Evolutionary conservation across 2,329 filamentous ascomycete genomes (phyloP).

Genomic region (Aspergillus pseudoviridinutans): DNA sequence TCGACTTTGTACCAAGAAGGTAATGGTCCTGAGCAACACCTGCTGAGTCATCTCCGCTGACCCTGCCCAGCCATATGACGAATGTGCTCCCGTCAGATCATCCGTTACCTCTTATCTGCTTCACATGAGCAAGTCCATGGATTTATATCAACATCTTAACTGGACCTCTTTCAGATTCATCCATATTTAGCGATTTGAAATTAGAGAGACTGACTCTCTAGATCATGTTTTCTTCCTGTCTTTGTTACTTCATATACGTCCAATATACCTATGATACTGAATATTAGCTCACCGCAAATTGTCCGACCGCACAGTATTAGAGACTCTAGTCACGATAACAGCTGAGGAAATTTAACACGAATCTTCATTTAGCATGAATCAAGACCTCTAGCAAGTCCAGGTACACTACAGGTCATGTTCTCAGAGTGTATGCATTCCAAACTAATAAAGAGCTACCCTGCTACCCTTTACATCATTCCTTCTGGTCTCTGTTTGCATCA

Average conservation of each 20-base stretch:
- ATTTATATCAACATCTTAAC: not conserved
- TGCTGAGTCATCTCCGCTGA: constrained; percentile 38
- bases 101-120: constrained; percentile 5
- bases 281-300: constrained; percentile 1
- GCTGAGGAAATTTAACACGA: not conserved
- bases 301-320: not conserved
- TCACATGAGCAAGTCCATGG: not conserved
- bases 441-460: not conserved
- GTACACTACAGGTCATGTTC: constrained; percentile 57
- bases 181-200: not conserved
- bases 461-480: not conserved
- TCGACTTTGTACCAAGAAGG: not conserved
- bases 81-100: constrained; percentile 19
- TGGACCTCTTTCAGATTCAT: not conserved
- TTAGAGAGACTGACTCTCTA: not conserved
- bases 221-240: not conserved
- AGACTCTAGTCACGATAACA: not conserved
- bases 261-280: not conserved
- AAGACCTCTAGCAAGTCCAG: not conserved
- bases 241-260: not conserved
- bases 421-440: constrained; percentile 71
- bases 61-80: constrained; percentile 31
- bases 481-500: not conserved
- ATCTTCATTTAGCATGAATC: constrained; percentile 1
- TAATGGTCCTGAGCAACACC: not conserved